These are phyloP conservation scores for Gossypium australe DNA, from an alignment of 345 rosid genomes.

Conservation along the genomic window DNA sequence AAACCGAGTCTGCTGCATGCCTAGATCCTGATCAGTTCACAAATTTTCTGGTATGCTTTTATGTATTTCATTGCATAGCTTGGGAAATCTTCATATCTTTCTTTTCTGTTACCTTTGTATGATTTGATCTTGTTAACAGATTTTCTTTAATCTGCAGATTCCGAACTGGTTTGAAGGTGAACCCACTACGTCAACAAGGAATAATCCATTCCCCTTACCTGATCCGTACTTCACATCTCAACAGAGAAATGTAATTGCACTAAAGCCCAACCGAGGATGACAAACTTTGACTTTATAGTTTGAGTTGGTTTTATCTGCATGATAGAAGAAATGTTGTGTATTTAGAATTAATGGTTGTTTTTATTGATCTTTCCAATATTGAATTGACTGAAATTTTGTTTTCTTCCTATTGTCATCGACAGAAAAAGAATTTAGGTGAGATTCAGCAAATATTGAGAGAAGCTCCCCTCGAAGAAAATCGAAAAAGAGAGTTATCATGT, in stretches of 20 bases:
- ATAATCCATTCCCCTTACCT: slow-evolving; percentile 83
- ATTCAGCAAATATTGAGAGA: slow-evolving; percentile 67
- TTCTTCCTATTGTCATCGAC: slow-evolving; percentile 8
- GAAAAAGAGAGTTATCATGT: slow-evolving; percentile 74
- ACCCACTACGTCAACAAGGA: slow-evolving; percentile 62
- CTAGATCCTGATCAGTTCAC: slow-evolving; percentile 92
- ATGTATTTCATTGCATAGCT: neutral
- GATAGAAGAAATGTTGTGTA: neutral
- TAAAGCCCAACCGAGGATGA: neutral
- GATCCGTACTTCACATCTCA: slow-evolving; percentile 64
- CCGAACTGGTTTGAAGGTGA: slow-evolving; percentile 89
- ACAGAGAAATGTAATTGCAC: slow-evolving; percentile 65
- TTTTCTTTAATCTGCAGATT: slow-evolving; percentile 46
- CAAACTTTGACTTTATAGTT: slow-evolving; percentile 6
- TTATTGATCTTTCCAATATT: neutral
- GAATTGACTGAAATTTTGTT: neutral
- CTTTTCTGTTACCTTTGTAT: neutral
- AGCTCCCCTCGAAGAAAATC: slow-evolving; percentile 76
- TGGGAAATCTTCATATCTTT: neutral
- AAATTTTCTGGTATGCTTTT: slow-evolving; percentile 67
- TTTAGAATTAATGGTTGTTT: neutral
- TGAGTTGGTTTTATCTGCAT: slow-evolving; percentile 7
- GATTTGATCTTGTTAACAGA: slow-evolving; percentile 6
- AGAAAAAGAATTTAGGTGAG: slow-evolving; percentile 80
- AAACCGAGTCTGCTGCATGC: slow-evolving; percentile 74